Evolutionary conservation across 1,139 yeast genomes (phyloP).

Genomic region (Suhomyces panamericanus): DNA sequence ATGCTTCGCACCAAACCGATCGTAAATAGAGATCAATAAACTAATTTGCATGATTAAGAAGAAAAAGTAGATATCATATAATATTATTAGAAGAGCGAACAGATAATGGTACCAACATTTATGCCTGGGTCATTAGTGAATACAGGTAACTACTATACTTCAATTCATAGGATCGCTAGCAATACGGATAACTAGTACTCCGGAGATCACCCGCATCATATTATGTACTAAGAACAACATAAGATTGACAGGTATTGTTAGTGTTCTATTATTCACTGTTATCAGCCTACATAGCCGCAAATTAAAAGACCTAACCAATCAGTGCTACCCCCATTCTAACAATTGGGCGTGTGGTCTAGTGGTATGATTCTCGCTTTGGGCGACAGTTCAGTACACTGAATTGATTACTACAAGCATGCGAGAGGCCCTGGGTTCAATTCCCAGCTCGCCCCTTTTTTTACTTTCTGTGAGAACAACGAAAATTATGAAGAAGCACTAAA

Average conservation of each 20-base stretch:
- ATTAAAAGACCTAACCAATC: neutral
- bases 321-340: neutral
- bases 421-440: constrained; percentile 29
- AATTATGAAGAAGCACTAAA: too few relatives aligned
- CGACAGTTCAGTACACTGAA: constrained; percentile 11
- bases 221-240: too few relatives aligned
- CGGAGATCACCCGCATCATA: too few relatives aligned
- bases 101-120: too few relatives aligned
- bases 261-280: too few relatives aligned
- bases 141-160: too few relatives aligned
- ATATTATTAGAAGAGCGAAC: too few relatives aligned
- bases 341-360: constrained; percentile 23
- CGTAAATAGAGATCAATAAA: neutral
- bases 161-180: too few relatives aligned
- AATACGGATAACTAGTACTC: too few relatives aligned
- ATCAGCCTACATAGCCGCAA: too few relatives aligned
- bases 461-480: neutral
- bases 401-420: constrained; percentile 20
- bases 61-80: neutral
- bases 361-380: constrained; percentile 25
- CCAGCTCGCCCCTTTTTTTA: constrained; percentile 23
- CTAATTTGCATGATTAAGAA: neutral
- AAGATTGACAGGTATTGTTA: too few relatives aligned
- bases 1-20: constrained; percentile 13
- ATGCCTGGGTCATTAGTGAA: too few relatives aligned